Evolutionary conservation across 306 rosid genomes (phyloP), one percentile per base, ranked within the genome.

Genomic region (Aeschynomene evenia): DNA sequence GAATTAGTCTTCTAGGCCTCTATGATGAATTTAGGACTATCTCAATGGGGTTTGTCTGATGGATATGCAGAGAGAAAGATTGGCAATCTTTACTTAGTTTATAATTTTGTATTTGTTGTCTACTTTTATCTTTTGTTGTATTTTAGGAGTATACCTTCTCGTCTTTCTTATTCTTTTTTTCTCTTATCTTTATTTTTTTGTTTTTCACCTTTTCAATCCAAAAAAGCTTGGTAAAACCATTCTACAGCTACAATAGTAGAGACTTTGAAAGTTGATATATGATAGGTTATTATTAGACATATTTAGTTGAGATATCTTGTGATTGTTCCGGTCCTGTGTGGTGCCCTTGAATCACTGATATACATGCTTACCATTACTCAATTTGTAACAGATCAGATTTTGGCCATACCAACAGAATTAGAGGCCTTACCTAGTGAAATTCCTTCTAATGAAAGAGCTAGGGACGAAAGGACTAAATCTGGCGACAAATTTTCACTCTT

Each of bases 401-500:
- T 65, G 19, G 71, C 71, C 68, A 43, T 75, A 5, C 54, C 61
- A 50, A 54, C 39, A 36, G 83, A 75, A 57, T 66, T 16, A 50
- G 66, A 61, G 59, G 70, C 82, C 59, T 52, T 68, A 26, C 77
- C 55, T 42, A 24, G 29, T 63, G 67, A 71, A 48, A 34, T 53
- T 71, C 66, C 78, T 23, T 81, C 54, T 43, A 20, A 45, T 65
- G 73, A 50, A 77, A 73, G 77, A 63, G 73, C 75, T 16, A 76
- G 71, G 46, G 70, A 71, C 56, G 83, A 72, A 52, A 72, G 53
- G 77, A 52, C 67, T 26, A 73, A 73, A 75, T 49, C 51, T 68
- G 66, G 22, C 7, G 79, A 79, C 14, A 83, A 61, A 40, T 81
- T 77, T 68, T 71, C 74, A 28, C 82, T 75, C 74, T 87, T 94